Evolutionary conservation across 192 early-diverging fungal species (phyloP).

Genomic region (Gigaspora rosea): DNA sequence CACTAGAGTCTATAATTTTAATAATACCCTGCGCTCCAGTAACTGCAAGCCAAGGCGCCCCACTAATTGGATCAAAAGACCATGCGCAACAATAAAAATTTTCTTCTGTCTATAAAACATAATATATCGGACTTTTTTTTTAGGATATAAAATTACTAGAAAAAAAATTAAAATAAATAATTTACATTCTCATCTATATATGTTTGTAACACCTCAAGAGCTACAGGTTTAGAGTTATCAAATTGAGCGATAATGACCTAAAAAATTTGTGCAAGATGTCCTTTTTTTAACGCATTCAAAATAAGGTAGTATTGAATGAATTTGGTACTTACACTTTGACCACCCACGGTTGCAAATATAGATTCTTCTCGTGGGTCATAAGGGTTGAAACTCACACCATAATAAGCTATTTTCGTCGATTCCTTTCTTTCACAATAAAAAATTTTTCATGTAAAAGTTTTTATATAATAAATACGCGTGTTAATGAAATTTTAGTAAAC

Average conservation of each 20-base stretch:
- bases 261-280: not conserved
- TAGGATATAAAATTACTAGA: not conserved
- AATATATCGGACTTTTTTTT: not conserved
- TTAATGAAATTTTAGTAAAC: not conserved
- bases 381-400: slow-evolving; percentile 20
- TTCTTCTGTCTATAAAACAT: not conserved
- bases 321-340: slow-evolving; percentile 5
- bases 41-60: slow-evolving; percentile 16
- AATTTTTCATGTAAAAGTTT: not conserved
- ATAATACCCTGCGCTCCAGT: slow-evolving; percentile 12
- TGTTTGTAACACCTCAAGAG: slow-evolving; percentile 2
- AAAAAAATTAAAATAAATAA: not conserved
- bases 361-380: not conserved
- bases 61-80: slow-evolving; percentile 18
- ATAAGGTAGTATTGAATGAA: not conserved
- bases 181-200: slow-evolving; percentile 30
- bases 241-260: not conserved
- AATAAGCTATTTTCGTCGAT: slow-evolving; percentile 22
- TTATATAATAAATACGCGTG: not conserved
- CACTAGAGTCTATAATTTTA: slow-evolving; percentile 19
- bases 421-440: slow-evolving; percentile 25
- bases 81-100: slow-evolving; percentile 30
- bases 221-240: not conserved
- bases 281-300: not conserved
- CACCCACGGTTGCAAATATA: slow-evolving; percentile 22